Evolutionary conservation across 192 early-diverging fungal genomes (phyloP).

Genomic region (Coemansia sp.): DNA sequence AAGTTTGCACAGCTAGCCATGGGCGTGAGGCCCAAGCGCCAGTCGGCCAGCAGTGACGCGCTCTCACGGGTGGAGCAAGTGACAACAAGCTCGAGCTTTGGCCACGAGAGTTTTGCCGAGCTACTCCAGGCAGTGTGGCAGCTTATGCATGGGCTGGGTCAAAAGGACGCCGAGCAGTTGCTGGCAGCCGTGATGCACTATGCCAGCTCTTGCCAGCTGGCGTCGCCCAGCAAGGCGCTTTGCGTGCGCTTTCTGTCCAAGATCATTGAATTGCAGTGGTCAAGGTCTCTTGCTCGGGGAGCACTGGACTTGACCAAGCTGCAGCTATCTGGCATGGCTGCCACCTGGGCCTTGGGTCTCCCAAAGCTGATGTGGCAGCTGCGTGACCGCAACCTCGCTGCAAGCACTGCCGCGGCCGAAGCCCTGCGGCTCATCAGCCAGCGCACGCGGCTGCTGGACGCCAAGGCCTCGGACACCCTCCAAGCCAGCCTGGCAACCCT

Average conservation of each 20-base stretch:
- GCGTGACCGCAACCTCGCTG: constrained; percentile 35
- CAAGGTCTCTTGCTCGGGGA: constrained; percentile 1
- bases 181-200: constrained; percentile 28
- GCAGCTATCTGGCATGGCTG: constrained; percentile 5
- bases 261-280: constrained; percentile 30
- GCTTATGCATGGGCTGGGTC: constrained; percentile 14
- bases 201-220: constrained; percentile 10
- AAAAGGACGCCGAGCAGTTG: constrained; percentile 21
- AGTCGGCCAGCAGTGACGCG: not conserved
- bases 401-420: constrained; percentile 22
- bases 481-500: constrained; percentile 39
- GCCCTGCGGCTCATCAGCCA: constrained; percentile 35
- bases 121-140: constrained; percentile 36
- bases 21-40: constrained; percentile 5
- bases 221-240: constrained; percentile 36
- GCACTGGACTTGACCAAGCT: constrained; percentile 8
- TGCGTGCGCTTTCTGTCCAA: constrained; percentile 26
- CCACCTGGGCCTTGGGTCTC: constrained; percentile 33
- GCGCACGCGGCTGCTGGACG: constrained; percentile 38
- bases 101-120: constrained; percentile 27
- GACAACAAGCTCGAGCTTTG: constrained; percentile 1
- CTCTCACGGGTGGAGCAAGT: constrained; percentile 1
- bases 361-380: constrained; percentile 51
- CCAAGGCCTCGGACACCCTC: constrained; percentile 6
- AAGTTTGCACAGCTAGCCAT: constrained; percentile 22